These are phyloP conservation scores for Beauveria varroae DNA, from an alignment of 2,329 filamentous ascomycete species.

Conservation along the genomic window DNA sequence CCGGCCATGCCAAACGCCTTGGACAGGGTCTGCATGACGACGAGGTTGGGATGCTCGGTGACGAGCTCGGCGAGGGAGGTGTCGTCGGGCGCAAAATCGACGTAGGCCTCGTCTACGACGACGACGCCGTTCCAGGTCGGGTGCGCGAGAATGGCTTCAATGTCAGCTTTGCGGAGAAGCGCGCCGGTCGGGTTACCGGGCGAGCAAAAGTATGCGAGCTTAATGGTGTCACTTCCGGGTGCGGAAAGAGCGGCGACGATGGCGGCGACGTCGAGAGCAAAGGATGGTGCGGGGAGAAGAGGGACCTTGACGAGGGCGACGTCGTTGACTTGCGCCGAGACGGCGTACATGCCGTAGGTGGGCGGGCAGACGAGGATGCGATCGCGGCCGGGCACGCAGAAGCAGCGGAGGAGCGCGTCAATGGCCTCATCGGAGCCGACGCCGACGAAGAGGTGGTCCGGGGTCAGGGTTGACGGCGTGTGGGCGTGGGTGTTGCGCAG, in stretches of 20 bases:
- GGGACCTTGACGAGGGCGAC: conserved; percentile 81
- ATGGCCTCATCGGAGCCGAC: conserved; percentile 97
- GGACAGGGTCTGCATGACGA: conserved; percentile 97
- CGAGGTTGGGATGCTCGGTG: conserved; percentile 84
- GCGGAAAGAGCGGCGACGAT: conserved; percentile 57
- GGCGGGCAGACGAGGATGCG: conserved; percentile 92
- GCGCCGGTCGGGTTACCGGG: conserved; percentile 91
- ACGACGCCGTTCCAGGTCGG: conserved; percentile 93
- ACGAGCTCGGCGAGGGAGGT: conserved; percentile 88
- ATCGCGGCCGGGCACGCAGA: conserved; percentile 80
- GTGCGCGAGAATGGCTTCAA: conserved; percentile 70
- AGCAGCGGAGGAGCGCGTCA: conserved; percentile 86
- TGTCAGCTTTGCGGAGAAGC: conserved; percentile 66
- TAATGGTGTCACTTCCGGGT: conserved; percentile 51
- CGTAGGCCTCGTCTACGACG: conserved; percentile 88
- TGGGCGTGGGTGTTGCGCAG: conserved; percentile 81
- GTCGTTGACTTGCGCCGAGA: conserved; percentile 92
- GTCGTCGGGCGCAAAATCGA: conserved; percentile 77
- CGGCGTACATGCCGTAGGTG: conserved; percentile 97
- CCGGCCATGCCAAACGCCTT: conserved; percentile 96
- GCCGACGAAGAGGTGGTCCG: conserved; percentile 85
- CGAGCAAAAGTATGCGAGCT: conserved; percentile 87
- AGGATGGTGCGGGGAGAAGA: conserved; percentile 62
- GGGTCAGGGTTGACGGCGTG: conserved; percentile 63
- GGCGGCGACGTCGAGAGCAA: conserved; percentile 63